Base-by-base conservation (phyloP, 352 stramenopile species). In the Phytophthora idaei region DNA sequence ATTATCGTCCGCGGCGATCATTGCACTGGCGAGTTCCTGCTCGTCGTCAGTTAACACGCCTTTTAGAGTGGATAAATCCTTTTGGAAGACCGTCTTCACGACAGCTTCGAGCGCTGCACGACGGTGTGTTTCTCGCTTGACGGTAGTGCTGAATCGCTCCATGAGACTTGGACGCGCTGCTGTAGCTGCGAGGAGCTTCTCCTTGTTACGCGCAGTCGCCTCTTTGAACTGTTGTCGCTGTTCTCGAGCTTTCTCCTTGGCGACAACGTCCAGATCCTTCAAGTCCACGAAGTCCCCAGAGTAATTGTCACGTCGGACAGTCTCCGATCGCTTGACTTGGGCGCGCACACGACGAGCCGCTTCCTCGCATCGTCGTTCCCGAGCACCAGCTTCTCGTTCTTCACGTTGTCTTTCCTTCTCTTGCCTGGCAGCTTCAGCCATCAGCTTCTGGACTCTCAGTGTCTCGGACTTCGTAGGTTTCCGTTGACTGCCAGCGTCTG, bases 121-220 rank as follows among this genome's bases (percentile, higher is more conserved):
- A 72, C 86, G 89, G 70, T 90, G 78, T 29, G 87, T 77, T 36
- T 92, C 83, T 12, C 84, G 83, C 74, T 93, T 81, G 12, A 91
- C 68, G 6, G 76, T 71, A 1, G 84, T 93, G 8, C 77, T 76
- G 63, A 91, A 93, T 8, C 83, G 73, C 67, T 93, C 85, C 81
- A 93, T 92, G 45, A 93, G 77, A 53, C 81, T 87, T 15, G 85
- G 81, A 37, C 74, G 77, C 5, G 73, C 29, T 9, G 85, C 78
- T 15, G 83, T 73, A 9, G 83, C 78, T 21, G 60, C 72, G 11
- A 80, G 48, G 2, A 93, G 59, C 11, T 80, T 78, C 62, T 90
- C 74, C 10, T 83, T 86, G 60, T 93, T 93, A 46, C 84, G 81
- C 28, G 69, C 49, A 34, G 92, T 83, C 0, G 83, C 83, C 41